A percentile compares a stretch with the other conserved stretches of the same genome.
These are phyloP conservation scores for Serendipita sp. DNA, from an alignment of 768 basidiomycete species.

Conservation along the genomic window DNA sequence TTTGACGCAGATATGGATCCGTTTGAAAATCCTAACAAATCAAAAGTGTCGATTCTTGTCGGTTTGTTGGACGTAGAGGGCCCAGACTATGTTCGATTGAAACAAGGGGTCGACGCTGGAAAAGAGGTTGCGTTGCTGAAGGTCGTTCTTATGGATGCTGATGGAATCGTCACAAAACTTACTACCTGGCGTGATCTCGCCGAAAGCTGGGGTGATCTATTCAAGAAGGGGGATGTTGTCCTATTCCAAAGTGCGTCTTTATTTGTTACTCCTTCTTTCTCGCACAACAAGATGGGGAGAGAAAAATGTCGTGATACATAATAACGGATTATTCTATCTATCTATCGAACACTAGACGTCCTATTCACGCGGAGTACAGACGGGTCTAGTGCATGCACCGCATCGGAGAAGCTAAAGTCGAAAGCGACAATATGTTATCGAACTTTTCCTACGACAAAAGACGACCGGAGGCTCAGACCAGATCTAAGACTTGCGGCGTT, in stretches of 20 bases:
- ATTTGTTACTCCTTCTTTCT: conserved; percentile 20
- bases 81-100: conserved; percentile 49
- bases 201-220: conserved; percentile 47
- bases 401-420: conserved; percentile 52
- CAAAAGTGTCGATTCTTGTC: conserved; percentile 41
- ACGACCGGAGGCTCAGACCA: conserved; percentile 47
- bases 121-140: conserved; percentile 51
- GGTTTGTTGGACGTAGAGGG: conserved; percentile 65
- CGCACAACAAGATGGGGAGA: conserved; percentile 31
- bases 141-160: conserved; percentile 59
- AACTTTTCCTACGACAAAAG: conserved; percentile 47
- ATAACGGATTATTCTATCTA: neutral
- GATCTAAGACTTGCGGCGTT: conserved; percentile 56
- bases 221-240: conserved; percentile 47
- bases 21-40: neutral
- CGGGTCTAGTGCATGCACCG: conserved; percentile 34
- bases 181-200: conserved; percentile 69
- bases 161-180: conserved; percentile 48
- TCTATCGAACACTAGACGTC: neutral
- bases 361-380: conserved; percentile 1
- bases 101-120: conserved; percentile 54
- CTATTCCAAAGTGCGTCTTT: conserved; percentile 45
- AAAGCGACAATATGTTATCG: conserved; percentile 58
- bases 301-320: conserved; percentile 20
- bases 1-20: too few relatives aligned